Percentiles rank a stretch among this genome's conserved stretches.
phyloP scores from a whole-genome alignment of 164 flowering plant species.

The Amborella trichopoda region DNA sequence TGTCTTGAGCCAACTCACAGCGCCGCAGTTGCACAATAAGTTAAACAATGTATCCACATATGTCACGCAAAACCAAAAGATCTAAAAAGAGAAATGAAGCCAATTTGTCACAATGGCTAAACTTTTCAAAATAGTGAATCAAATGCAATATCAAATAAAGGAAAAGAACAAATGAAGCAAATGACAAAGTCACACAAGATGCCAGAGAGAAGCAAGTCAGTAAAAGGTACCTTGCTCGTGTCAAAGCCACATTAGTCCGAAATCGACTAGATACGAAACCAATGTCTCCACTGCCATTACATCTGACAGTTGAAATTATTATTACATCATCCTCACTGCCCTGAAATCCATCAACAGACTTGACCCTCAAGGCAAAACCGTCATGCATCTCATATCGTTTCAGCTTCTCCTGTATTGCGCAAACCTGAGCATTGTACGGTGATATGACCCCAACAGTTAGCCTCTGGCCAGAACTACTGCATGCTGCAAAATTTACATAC shows the following conservation, averaged over 20 bases:
- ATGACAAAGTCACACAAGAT: no score
- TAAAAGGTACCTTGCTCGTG: slow-evolving; percentile 55
- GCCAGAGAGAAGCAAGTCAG: no score
- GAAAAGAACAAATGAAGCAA: no score
- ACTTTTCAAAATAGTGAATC: no score
- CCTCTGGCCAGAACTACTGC: slow-evolving; percentile 5
- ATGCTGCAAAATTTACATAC: slow-evolving; percentile 14
- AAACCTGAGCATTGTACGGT: slow-evolving; percentile 52
- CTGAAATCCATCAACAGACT: slow-evolving; percentile 48
- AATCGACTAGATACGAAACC: slow-evolving; percentile 34
- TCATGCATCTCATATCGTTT: slow-evolving; percentile 18
- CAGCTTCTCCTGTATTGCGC: slow-evolving; percentile 24
- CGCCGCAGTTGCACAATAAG: no score
- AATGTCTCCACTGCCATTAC: slow-evolving; percentile 27
- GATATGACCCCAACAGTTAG: slow-evolving; percentile 61
- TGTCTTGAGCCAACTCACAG: no score
- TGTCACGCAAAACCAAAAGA: no score
- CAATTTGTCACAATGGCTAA: no score
- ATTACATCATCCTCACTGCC: slow-evolving; percentile 55
- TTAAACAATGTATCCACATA: no score
- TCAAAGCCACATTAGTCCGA: slow-evolving; percentile 52
- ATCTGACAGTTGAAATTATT: slow-evolving; percentile 46
- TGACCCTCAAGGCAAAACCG: slow-evolving; percentile 28
- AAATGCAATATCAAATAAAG: no score
- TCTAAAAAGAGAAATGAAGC: no score